Evolutionary conservation across 768 basidiomycete species (phyloP).

Genomic region (Leccinum pellstonianum): DNA sequence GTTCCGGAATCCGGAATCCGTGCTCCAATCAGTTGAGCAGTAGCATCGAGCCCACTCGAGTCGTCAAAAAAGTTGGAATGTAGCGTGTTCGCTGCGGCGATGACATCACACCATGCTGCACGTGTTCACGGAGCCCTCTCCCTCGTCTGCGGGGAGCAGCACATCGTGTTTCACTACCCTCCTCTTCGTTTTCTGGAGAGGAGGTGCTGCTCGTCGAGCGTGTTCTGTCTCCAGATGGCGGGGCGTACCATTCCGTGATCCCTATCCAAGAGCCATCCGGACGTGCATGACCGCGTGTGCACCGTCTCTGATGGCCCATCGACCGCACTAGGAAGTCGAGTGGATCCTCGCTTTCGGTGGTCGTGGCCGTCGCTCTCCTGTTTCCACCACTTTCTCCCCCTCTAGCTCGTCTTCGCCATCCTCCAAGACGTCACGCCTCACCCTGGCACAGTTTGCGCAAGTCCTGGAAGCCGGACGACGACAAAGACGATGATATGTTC

Average conservation of each 20-base stretch:
- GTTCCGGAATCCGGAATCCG: neutral
- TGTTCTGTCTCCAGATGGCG: neutral
- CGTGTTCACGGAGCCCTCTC: neutral
- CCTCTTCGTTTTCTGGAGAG: neutral
- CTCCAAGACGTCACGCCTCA: neutral
- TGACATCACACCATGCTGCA: conserved; percentile 8
- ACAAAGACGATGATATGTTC: neutral
- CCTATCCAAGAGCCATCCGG: neutral
- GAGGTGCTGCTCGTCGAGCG: neutral
- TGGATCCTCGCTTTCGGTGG: neutral
- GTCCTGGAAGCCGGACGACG: neutral
- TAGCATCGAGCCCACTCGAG: neutral
- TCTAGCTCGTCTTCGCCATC: neutral
- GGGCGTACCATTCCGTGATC: neutral
- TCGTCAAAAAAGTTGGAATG: conserved; percentile 13
- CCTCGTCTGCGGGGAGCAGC: neutral
- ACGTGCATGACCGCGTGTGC: neutral
- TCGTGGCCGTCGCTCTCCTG: neutral
- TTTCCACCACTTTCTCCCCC: neutral
- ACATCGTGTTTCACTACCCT: neutral
- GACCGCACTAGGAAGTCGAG: neutral
- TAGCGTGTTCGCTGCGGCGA: neutral
- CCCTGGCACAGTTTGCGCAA: neutral
- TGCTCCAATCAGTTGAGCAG: neutral
- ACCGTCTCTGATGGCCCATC: neutral